Evolutionary conservation across 139 green algal genomes (phyloP).

Genomic region (Nannochloris sp.): DNA sequence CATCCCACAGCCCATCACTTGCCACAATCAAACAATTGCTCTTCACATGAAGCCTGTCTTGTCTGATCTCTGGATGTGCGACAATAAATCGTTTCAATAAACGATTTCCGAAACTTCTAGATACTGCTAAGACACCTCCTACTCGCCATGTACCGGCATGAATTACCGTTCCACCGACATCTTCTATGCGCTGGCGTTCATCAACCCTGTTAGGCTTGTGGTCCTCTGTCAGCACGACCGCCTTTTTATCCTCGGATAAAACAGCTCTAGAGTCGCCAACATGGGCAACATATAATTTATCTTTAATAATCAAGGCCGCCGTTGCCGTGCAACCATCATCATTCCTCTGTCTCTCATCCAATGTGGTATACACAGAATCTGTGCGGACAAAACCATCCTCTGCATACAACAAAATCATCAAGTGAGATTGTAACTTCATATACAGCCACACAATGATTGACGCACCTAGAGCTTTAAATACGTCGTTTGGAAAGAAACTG

Average conservation of each 20-base stretch:
- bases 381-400: constrained; percentile 60
- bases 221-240: constrained; percentile 64
- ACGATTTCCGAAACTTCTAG: constrained; percentile 86
- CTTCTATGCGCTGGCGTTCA: constrained; percentile 85
- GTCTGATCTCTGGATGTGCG: constrained; percentile 63
- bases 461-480: constrained; percentile 41
- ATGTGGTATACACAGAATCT: constrained; percentile 66
- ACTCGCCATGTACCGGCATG: constrained; percentile 94
- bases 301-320: constrained; percentile 58
- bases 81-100: constrained; percentile 84
- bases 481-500: constrained; percentile 50
- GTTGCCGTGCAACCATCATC: constrained; percentile 85
- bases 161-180: constrained; percentile 78
- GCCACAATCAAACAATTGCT: constrained; percentile 79
- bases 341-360: constrained; percentile 39
- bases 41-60: constrained; percentile 47
- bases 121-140: constrained; percentile 89
- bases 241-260: constrained; percentile 54
- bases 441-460: not conserved
- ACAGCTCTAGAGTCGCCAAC: constrained; percentile 86
- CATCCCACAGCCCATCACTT: constrained; percentile 91
- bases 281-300: constrained; percentile 75
- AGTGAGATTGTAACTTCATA: too few relatives aligned
- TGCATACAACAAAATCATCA: not conserved
- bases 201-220: constrained; percentile 92